Conservation (phyloP, 163 green algal genomes). For the Scenedesmus sp. region DNA sequence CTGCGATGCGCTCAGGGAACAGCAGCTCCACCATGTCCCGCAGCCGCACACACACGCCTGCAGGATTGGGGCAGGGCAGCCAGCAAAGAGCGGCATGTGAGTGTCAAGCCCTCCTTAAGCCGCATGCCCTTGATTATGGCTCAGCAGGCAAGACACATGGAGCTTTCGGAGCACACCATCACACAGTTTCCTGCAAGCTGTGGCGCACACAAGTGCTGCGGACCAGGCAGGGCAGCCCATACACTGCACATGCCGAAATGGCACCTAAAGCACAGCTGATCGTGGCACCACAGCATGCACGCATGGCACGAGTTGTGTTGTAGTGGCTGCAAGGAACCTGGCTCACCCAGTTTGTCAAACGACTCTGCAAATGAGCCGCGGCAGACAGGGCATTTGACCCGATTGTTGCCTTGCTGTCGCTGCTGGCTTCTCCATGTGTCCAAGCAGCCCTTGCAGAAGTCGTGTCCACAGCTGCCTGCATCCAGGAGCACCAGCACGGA, state of each 20-base stretch:
- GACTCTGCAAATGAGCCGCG: conserved; percentile 29
- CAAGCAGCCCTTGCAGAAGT: conserved; percentile 42
- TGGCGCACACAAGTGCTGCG: neutral
- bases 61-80: neutral
- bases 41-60: conserved; percentile 48
- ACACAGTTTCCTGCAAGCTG: neutral
- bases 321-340: neutral
- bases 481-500: neutral
- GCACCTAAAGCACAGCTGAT: neutral
- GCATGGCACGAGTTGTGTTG: neutral
- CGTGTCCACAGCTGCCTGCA: conserved; percentile 43
- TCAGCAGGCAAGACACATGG: neutral
- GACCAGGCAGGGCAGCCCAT: too few relatives aligned
- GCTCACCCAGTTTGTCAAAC: conserved; percentile 34
- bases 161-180: neutral
- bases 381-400: conserved; percentile 31
- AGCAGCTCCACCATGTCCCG: conserved; percentile 39
- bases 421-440: conserved; percentile 28
- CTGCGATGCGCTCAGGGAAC: conserved; percentile 27
- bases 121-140: neutral
- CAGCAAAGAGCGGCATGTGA: neutral
- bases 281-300: neutral
- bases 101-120: neutral
- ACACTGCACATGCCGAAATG: too few relatives aligned
- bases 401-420: conserved; percentile 17